These are phyloP conservation scores for Orbilia ellipsospora DNA, from an alignment of 2,329 filamentous ascomycete species.

Conservation along the genomic window DNA sequence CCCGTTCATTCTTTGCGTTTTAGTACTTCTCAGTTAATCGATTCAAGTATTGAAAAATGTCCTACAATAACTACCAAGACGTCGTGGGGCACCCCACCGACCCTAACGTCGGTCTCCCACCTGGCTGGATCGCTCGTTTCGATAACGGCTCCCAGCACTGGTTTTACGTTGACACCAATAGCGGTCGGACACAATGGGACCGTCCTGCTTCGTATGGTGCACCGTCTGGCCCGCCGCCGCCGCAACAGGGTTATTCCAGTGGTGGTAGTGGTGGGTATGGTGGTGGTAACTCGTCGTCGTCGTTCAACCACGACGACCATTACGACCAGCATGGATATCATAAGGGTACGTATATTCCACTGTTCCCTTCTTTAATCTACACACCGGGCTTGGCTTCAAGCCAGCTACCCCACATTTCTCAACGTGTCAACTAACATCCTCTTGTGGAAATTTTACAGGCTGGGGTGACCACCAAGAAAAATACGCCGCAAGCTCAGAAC, in stretches of 20 bases:
- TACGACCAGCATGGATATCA: slow-evolving; percentile 41
- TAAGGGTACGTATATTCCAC: slow-evolving; percentile 20
- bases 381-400: not conserved
- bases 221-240: slow-evolving; percentile 17
- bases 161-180: slow-evolving; percentile 44
- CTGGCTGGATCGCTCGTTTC: slow-evolving; percentile 46
- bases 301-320: slow-evolving; percentile 28
- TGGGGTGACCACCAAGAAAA: slow-evolving; percentile 13
- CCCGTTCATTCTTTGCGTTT: not conserved
- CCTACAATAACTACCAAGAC: not conserved
- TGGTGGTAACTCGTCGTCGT: too few relatives aligned
- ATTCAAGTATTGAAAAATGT: slow-evolving; percentile 14
- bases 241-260: slow-evolving; percentile 3
- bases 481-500: slow-evolving; percentile 25
- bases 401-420: not conserved
- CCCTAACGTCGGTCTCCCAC: slow-evolving; percentile 46
- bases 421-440: not conserved
- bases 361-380: not conserved
- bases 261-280: slow-evolving; percentile 11
- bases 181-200: slow-evolving; percentile 40
- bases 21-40: not conserved
- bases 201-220: slow-evolving; percentile 26
- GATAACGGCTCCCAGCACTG: slow-evolving; percentile 41
- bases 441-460: not conserved
- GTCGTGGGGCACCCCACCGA: slow-evolving; percentile 35